Evolutionary conservation across 768 basidiomycete species (phyloP), one percentile per base, ranked within the genome.

Genomic region (Suillus sp.): DNA sequence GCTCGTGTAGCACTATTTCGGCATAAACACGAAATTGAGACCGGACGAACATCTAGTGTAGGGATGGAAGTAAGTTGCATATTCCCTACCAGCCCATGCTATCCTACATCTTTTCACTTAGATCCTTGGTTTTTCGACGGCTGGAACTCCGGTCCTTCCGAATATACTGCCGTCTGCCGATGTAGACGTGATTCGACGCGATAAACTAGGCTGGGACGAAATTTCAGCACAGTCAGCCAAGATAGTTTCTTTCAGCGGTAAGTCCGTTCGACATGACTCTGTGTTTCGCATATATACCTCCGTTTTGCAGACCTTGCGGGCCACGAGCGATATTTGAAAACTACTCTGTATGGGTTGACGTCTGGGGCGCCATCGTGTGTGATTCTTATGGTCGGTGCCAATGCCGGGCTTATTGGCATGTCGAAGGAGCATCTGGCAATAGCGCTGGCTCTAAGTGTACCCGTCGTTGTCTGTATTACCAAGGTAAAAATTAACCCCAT

Each of bases 1-100:
- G 91, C 91, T 0, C 91, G 96, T 59, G 91, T 98, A 5, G 88
- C 89, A 4, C 79, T 99, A 9, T 99, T 99, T 76, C 83, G 96
- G 61, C 97, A 99, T 74, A 97, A 98, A 74, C 97, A 99, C 71
- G 97, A 99, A 76, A 81, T 98, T 60, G 97, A 99, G 78, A 95
- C 91, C 22, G 96, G 96, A 7, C 81, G 97, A 58, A 99, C 97
- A 0, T 95, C 92, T 27, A 94, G 92, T 65, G 93, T 99, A 48
- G 97, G 97, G 25, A 96, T 97, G 90, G 97, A 99, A 84, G 94
- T 95, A 65, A 63, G 81, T 64, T n/a, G 60, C 27, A 14, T 7
- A 37, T 32, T 10, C 42, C n/a, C 2, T 25, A 53, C 32, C 50
- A n/a, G 20, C 34, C 13, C 56, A 14, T 10, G 40, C 25, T 4